These are phyloP conservation scores for Aspergillus conjunctus DNA, from an alignment of 495 filamentous ascomycete genomes.

Conservation along the genomic window DNA sequence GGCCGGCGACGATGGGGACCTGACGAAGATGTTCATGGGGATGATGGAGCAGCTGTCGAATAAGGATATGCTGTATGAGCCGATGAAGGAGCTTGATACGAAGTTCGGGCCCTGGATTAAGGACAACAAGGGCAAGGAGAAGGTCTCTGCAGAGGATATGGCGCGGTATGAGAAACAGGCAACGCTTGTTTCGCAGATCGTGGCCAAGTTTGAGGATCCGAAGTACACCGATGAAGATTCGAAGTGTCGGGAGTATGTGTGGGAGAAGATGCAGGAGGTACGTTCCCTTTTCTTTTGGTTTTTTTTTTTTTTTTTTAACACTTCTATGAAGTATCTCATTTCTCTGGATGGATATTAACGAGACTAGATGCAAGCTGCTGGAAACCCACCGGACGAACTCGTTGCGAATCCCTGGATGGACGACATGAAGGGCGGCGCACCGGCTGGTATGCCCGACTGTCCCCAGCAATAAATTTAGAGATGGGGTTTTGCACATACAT, in stretches of 20 bases:
- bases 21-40: conserved; percentile 87
- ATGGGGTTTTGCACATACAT: neutral
- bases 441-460: conserved; percentile 42
- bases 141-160: conserved; percentile 66
- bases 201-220: conserved; percentile 78
- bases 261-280: conserved; percentile 97
- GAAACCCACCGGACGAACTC: conserved; percentile 85
- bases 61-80: conserved; percentile 97
- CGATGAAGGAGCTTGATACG: conserved; percentile 92
- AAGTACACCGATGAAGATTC: conserved; percentile 79
- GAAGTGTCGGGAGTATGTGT: conserved; percentile 85
- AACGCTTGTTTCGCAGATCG: conserved; percentile 80
- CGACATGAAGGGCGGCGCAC: conserved; percentile 33
- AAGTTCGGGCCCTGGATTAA: conserved; percentile 90
- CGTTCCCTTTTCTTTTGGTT: conserved; percentile 24
- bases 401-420: conserved; percentile 69
- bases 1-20: conserved; percentile 76
- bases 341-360: conserved; percentile 12
- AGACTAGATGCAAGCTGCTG: conserved; percentile 86
- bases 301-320: neutral
- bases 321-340: conserved; percentile 8
- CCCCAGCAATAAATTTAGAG: conserved; percentile 37
- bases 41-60: conserved; percentile 99
- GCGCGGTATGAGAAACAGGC: conserved; percentile 82
- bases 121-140: conserved; percentile 67